Percentiles rank a stretch among this genome's conserved stretches.
Evolutionary conservation across 805 yeast species (phyloP).

Genomic region (Candida pseudoglaebosa): DNA sequence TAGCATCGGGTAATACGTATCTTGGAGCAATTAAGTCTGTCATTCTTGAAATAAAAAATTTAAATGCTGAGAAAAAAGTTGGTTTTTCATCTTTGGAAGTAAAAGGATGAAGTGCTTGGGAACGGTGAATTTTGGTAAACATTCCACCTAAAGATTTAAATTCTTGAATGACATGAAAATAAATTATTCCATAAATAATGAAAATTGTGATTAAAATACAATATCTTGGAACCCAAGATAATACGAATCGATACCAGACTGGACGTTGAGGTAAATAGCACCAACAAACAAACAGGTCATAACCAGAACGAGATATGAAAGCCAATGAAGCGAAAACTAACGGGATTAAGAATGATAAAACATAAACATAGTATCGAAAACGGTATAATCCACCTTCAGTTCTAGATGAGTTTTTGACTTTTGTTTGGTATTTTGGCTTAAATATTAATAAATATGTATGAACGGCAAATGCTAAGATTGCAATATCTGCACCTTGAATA

Average conservation of each 20-base stretch:
- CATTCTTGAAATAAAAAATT: constrained; percentile 22
- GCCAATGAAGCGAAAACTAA: constrained; percentile 67
- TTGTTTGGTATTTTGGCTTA: constrained; percentile 47
- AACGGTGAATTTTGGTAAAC: constrained; percentile 28
- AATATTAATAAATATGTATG: constrained; percentile 77
- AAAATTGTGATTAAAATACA: constrained; percentile 59
- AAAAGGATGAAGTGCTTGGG: constrained; percentile 11
- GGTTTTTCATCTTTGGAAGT: constrained; percentile 18
- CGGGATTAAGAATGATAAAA: constrained; percentile 57
- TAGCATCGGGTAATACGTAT: constrained; percentile 24
- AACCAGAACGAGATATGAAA: constrained; percentile 54
- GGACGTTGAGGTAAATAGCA: constrained; percentile 75
- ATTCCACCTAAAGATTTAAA: constrained; percentile 52
- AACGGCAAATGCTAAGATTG: constrained; percentile 76
- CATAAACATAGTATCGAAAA: constrained; percentile 55
- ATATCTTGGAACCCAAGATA: constrained; percentile 83
- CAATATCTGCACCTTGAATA: constrained; percentile 83
- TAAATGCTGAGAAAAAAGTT: constrained; percentile 30
- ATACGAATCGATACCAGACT: constrained; percentile 64
- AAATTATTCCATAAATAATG: constrained; percentile 63
- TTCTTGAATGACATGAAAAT: constrained; percentile 65
- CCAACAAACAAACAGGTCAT: constrained; percentile 64
- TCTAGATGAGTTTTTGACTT: constrained; percentile 34
- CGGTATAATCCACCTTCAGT: constrained; percentile 72
- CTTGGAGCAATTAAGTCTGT: constrained; percentile 24